Evolutionary conservation across 2,329 filamentous ascomycete genomes (phyloP), one percentile per base, ranked within the genome.

Genomic region (Coniochaeta pulveracea): DNA sequence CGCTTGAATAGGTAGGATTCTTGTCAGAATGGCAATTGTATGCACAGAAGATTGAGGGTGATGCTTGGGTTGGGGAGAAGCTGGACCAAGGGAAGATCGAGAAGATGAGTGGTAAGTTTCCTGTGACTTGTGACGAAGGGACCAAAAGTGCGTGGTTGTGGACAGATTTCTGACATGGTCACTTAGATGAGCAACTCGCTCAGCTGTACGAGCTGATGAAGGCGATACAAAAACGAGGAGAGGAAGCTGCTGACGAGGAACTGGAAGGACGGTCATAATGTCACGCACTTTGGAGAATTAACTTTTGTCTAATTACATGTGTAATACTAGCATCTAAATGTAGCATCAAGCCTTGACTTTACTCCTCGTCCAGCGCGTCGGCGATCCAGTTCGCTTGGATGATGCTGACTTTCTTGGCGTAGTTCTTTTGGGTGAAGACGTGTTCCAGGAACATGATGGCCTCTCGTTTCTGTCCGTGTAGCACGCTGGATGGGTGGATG

Each of bases 1-100:
- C 14, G n/a, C n/a, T n/a, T n/a, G n/a, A n/a, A n/a, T 34, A 93
- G 85, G 85, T 96, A 47, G 91, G 89, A 2, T 98, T 98, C 56
- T 66, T 98, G 45, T 89, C 84, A 0, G 88, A 96, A 56, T 98
- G 89, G 89, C 91, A 98, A 56, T 62, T 85, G 34, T 98, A 96
- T 51, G 88, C 86, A 2, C 89, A 98, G 54, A 79, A 85, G 52
- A 62, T 98, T 11, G 89, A 96, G 51, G 89, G 88, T 0, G 80
- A 93, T 34, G 56, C 69, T 0, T 96, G 91, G 91, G 67, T 72
- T 38, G 89, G 80, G 2, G 84, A 85, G 42, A 89, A 80, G 54
- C 68, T 96, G 54, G 89, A 96, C 42, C 73, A 75, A 45, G 65
- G 62, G 1, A 94, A 94, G 58, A 64, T 96, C 36, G 79, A 85